These are phyloP conservation scores for Dactylellina drechsleri DNA, from an alignment of 2,329 filamentous ascomycete genomes.

Conservation along the genomic window DNA sequence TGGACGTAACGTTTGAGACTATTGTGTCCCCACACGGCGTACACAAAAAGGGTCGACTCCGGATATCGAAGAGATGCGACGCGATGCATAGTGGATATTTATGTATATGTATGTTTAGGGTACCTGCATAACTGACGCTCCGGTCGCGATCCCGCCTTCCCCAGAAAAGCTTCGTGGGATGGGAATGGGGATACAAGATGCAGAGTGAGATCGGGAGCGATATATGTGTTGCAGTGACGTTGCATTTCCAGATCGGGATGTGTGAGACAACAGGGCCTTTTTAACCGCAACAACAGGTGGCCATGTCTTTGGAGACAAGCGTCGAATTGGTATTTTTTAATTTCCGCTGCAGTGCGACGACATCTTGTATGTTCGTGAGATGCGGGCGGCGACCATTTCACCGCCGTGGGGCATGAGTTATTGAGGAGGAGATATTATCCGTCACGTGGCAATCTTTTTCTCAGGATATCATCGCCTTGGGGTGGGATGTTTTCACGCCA, in stretches of 20 bases:
- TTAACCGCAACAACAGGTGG: slow-evolving; percentile 14
- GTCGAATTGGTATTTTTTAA: slow-evolving; percentile 15
- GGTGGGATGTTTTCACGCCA: too few relatives aligned
- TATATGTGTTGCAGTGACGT: slow-evolving; percentile 37
- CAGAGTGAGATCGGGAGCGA: not conserved
- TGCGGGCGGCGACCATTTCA: not conserved
- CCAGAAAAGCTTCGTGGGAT: slow-evolving; percentile 1
- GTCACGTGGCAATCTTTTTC: too few relatives aligned
- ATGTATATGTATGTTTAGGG: slow-evolving; percentile 20
- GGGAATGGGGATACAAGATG: too few relatives aligned
- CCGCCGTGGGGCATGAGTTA: not conserved
- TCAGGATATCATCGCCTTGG: too few relatives aligned
- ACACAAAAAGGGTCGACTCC: not conserved
- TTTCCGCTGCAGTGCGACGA: slow-evolving; percentile 45
- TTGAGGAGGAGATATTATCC: too few relatives aligned
- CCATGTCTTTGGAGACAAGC: too few relatives aligned
- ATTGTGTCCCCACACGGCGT: not conserved
- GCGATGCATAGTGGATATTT: not conserved
- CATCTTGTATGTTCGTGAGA: slow-evolving; percentile 4
- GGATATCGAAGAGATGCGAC: not conserved
- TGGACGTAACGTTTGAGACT: slow-evolving; percentile 11
- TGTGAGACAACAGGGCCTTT: slow-evolving; percentile 6
- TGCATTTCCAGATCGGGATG: slow-evolving; percentile 29
- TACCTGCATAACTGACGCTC: slow-evolving; percentile 45
- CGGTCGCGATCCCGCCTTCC: slow-evolving; percentile 8